Base-by-base conservation (phyloP, 192 early-diverging fungal genomes). In the Haplosporangium gracile region DNA sequence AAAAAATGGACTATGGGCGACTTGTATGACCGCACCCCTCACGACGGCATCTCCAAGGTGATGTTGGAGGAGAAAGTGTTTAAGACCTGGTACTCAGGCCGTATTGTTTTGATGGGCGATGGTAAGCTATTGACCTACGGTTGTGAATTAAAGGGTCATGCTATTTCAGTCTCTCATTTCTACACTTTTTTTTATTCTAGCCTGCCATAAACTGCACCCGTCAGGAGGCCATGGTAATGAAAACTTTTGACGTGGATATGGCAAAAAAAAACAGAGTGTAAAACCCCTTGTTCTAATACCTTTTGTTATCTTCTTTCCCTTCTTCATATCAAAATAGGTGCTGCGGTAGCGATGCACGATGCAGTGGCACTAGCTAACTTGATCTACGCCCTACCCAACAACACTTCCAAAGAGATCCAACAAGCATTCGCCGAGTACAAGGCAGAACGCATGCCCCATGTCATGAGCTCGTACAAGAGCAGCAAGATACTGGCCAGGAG, bases 1-100 rank as follows among this genome's bases (percentile, higher is more conserved):
- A 74, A 26, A 7, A 34, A 65, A 39, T 24, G 55, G 18, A 75
- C 73, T 8, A 29, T 84, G 5, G 77, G 82, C 1, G 72, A 75
- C 22, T 51, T 84, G 51, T 79, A 79, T 42, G 82, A 84, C 69
- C 47, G 26, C 1, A 84, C 82, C 24, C 82, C 51, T 22, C 51
- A 53, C 11, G 20, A 22, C 0, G 15, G 13, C 51, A 53, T 53
- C 20, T 53, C 51, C 51, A 53, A 53, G 51, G 51, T 53, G 18
- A 53, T 53, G 51, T 22, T 53, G 18, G 51, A 53, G 51, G 51
- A 53, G 20, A 53, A 53, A 15, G 51, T 53, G 16, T 53, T 53
- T 53, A 22, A 53, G 51, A 53, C 20, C 4, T 53, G 51, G 20
- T 53, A 53, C 20, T 53, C 51, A 15, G 51, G 20, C 4, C 51